Base-by-base conservation (phyloP, 1,139 yeast species). In the Wickerhamomyces sp. region DNA sequence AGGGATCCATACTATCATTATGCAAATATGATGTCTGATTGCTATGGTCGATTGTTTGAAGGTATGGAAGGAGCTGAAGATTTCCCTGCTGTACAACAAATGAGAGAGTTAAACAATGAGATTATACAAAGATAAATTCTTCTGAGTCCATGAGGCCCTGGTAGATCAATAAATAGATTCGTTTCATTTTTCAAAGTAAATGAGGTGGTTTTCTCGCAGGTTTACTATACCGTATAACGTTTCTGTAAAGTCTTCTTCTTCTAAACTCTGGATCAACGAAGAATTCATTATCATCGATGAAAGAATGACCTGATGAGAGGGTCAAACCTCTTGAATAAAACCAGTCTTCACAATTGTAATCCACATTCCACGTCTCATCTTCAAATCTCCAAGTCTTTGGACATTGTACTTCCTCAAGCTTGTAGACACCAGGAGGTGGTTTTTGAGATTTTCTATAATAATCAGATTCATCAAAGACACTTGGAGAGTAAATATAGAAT, bases 341-440 rank as follows among this genome's bases (percentile, higher is more conserved):
- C 78, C 93, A 85, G 1, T 51, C 49, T 2, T 47, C 49, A 0
- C 84, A 77, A 19, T 71, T 53, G 10, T 52, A 47, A 51, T 86
- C 95, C 10, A 79, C 62, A 31, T 59, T 60, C 96, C 96, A 88
- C n/a, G 66, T 66, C 29, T 70, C 66, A 25, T 75, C 75, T 39
- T 75, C 81, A 57, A 79, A 88, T 41, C 68, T 67, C 96, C 96
- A 88, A 12, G 77, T 81, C 12, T 60, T 59, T 0, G 95, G 95
- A 1, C 95, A 80, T 23, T 57, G 52, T 1, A 88, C 74, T 23
- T 76, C 75, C 1, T 68, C 63, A 23, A 88, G 52, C 23, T 63
- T 62, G 20, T 67, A 60, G 0, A 78, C 78, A 0, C 95, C 95
- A 1, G 70, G 66, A 1, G 96, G 96, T 6, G 71, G 64, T 38